Evolutionary conservation across 2,329 filamentous ascomycete genomes (phyloP).

Genomic region (Botrytis deweyae): DNA sequence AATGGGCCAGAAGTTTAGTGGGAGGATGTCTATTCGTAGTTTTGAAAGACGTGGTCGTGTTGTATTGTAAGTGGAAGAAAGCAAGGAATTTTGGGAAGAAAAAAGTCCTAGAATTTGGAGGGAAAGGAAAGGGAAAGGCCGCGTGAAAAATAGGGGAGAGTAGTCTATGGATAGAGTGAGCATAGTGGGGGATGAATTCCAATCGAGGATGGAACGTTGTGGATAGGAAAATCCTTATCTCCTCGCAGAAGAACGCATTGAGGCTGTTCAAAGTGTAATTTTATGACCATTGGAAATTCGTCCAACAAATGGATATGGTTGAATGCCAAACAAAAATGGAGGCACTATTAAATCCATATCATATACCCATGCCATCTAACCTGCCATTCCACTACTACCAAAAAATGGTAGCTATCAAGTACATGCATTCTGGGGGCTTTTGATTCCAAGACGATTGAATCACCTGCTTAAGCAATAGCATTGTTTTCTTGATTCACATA

Average conservation of each 20-base stretch:
- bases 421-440: no score
- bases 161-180: neutral
- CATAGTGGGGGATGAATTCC: neutral
- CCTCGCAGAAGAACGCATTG: neutral
- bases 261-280: neutral
- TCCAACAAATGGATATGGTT: neutral
- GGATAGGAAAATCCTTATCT: neutral
- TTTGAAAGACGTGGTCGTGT: slow-evolving; percentile 64
- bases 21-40: slow-evolving; percentile 89
- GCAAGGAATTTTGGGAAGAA: slow-evolving; percentile 56
- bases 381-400: neutral
- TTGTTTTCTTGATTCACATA: neutral
- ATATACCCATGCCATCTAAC: neutral
- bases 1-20: slow-evolving; percentile 85
- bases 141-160: neutral
- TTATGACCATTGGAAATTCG: neutral
- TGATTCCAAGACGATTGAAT: neutral
- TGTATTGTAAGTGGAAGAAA: slow-evolving; percentile 64
- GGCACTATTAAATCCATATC: neutral
- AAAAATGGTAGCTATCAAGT: no score
- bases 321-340: neutral
- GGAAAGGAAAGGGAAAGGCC: neutral
- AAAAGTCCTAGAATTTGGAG: slow-evolving; percentile 44
- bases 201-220: neutral
- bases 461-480: neutral